Base-by-base conservation (phyloP, 2,329 filamentous ascomycete species). In the Dothistroma septosporum region DNA sequence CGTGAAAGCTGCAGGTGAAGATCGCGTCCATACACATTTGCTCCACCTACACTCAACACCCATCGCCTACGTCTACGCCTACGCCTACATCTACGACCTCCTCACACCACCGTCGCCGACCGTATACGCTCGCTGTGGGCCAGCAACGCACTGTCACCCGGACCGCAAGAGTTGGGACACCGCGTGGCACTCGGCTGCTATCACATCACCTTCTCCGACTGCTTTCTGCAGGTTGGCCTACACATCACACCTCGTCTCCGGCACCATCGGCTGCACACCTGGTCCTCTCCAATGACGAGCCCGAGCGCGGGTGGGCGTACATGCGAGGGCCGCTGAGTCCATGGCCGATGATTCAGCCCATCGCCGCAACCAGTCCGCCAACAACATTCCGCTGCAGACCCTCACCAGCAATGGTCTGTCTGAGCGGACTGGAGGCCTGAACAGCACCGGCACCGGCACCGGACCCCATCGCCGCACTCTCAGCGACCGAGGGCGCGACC, bases 341-440 rank as follows among this genome's bases (percentile, higher is more conserved):
- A 83, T 81, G 80, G 77, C 80, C 76, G 76, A 78, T 70, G 78
- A 79, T 67, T 75, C 78, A 55, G 72, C 73, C 61, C 76, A 79
- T 68, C 75, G 79, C 61, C 75, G 78, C 63, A 76, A 78, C 66
- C 76, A 77, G 64, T 78, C 82, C 31, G 76, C 77, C 60, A 78
- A 80, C 61, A 64, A 63, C 64, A 92, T 94, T 76, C 89, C 88
- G 61, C 79, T 93, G 61, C 87, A 87, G 74, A 84, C 79, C 67
- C 75, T 80, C 65, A 54, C 58, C 56, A 61, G 63, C 61, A 63
- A 66, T 61, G 60, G 62, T 55, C 57, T 64, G 41, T 67, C 74
- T 37, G 61, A 73, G 53, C 68, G 72, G 49, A 64, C 71, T 31
- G 61, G 67, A 60, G 69, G 70, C 54, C 66, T 70, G 55, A 64